Percentiles rank a stretch among this genome's conserved stretches.
Evolutionary conservation across 306 rosid species (phyloP).

Genomic region (Cucurbita maxima): DNA sequence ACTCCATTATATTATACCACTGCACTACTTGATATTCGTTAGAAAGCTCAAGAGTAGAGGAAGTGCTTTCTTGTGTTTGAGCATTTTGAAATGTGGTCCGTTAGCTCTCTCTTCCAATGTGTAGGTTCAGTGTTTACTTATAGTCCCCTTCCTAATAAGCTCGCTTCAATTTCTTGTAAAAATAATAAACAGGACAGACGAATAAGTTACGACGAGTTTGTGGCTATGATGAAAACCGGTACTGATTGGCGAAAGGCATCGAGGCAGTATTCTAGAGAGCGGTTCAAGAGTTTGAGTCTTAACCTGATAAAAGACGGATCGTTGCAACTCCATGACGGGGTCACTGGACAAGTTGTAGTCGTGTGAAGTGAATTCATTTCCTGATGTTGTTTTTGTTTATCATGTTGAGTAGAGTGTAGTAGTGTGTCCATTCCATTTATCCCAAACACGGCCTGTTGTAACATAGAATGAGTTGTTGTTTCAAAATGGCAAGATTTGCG

Average conservation of each 20-base stretch:
- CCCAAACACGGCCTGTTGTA: background rate
- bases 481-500: background rate
- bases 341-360: conserved; percentile 69
- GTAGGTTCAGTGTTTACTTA: background rate
- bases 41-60: background rate
- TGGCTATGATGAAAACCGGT: conserved; percentile 98
- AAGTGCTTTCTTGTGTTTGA: background rate
- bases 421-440: conserved; percentile 5
- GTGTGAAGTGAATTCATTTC: conserved; percentile 34
- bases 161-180: background rate
- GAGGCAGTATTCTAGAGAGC: conserved; percentile 91
- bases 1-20: background rate
- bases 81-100: background rate
- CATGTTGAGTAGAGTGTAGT: conserved; percentile 19
- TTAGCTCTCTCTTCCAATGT: background rate
- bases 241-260: conserved; percentile 99
- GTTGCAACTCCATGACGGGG: conserved; percentile 76
- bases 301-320: conserved; percentile 97
- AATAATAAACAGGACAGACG: conserved; percentile 53
- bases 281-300: conserved; percentile 95
- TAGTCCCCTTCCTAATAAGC: background rate
- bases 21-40: background rate
- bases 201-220: conserved; percentile 85
- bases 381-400: conserved; percentile 14
- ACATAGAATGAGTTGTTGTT: conserved; percentile 22